phyloP scores from a whole-genome alignment of 208 protist genomes.

The Acanthamoeba castellanii region DNA sequence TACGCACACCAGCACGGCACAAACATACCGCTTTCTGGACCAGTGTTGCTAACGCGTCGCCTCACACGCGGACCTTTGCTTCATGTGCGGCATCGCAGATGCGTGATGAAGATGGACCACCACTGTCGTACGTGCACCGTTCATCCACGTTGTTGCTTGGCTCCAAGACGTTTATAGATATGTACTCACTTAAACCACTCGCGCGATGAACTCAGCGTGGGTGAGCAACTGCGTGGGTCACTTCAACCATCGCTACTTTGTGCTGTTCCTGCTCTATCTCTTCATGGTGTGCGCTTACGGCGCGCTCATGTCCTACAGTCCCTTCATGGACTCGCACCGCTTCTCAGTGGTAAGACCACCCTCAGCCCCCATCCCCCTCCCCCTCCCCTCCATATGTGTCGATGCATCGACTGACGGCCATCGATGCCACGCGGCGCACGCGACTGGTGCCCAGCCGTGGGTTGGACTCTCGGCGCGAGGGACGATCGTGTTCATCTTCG shows the following conservation, averaged over 20 bases:
- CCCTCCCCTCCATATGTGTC: too few species aligned
- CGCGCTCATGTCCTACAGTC: constrained; percentile 37
- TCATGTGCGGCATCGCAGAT: not conserved
- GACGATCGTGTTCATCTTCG: constrained; percentile 57
- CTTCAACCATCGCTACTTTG: constrained; percentile 73
- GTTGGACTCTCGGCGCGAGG: constrained; percentile 11
- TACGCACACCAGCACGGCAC: not conserved
- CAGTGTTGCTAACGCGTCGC: too few species aligned
- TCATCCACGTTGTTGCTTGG: not conserved
- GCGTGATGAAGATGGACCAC: constrained; percentile 66
- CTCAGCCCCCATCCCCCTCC: not conserved
- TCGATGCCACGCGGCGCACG: too few species aligned
- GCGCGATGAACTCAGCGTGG: constrained; percentile 29
- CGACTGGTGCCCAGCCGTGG: constrained; percentile 63
- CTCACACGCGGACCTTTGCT: too few species aligned
- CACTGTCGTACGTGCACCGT: constrained; percentile 61
- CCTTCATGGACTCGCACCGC: constrained; percentile 36
- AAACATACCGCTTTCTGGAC: too few species aligned
- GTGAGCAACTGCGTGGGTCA: constrained; percentile 73
- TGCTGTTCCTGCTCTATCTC: constrained; percentile 69
- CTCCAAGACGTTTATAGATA: too few species aligned
- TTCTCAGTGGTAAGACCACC: constrained; percentile 1
- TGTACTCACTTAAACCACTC: not conserved
- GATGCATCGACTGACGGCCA: too few species aligned
- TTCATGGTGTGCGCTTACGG: constrained; percentile 42